phyloP scores from a whole-genome alignment of 768 basidiomycete genomes.

The Porphyrellus cyaneotinctus region DNA sequence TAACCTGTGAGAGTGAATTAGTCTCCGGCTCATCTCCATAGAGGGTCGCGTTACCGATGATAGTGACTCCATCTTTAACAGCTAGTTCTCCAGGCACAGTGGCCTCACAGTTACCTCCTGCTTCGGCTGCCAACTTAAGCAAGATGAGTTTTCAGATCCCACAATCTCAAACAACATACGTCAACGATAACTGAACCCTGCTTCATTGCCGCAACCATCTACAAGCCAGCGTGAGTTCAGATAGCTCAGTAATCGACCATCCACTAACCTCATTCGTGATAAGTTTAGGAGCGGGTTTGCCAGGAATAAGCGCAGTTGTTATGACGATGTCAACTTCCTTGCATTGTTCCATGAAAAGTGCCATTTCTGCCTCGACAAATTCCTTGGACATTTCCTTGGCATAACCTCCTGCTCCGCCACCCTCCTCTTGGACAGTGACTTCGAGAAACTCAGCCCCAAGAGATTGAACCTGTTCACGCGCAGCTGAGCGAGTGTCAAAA shows the following conservation, averaged over 20 bases:
- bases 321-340: slow-evolving; percentile 88
- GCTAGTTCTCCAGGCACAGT: slow-evolving; percentile 73
- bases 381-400: slow-evolving; percentile 90
- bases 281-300: slow-evolving; percentile 80
- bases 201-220: slow-evolving; percentile 88
- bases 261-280: slow-evolving; percentile 60
- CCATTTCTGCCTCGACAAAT: slow-evolving; percentile 86
- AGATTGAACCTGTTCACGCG: slow-evolving; percentile 85
- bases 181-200: slow-evolving; percentile 89
- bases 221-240: slow-evolving; percentile 8
- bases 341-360: slow-evolving; percentile 81
- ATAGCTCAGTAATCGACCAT: not conserved
- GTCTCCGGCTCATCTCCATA: slow-evolving; percentile 1
- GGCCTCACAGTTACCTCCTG: slow-evolving; percentile 86
- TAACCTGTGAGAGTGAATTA: slow-evolving; percentile 47
- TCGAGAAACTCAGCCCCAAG: slow-evolving; percentile 90
- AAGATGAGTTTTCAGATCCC: slow-evolving; percentile 12
- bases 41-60: slow-evolving; percentile 53
- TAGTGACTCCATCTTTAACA: slow-evolving; percentile 70
- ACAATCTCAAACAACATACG: slow-evolving; percentile 20
- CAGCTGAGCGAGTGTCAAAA: slow-evolving; percentile 82
- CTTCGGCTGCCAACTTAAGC: slow-evolving; percentile 60
- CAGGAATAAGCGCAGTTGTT: slow-evolving; percentile 85
- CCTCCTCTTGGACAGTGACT: slow-evolving; percentile 75
- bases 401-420: slow-evolving; percentile 79